These are phyloP conservation scores for Ustilago shanxiensis DNA, from an alignment of 1,284 basidiomycete genomes.

Conservation along the genomic window DNA sequence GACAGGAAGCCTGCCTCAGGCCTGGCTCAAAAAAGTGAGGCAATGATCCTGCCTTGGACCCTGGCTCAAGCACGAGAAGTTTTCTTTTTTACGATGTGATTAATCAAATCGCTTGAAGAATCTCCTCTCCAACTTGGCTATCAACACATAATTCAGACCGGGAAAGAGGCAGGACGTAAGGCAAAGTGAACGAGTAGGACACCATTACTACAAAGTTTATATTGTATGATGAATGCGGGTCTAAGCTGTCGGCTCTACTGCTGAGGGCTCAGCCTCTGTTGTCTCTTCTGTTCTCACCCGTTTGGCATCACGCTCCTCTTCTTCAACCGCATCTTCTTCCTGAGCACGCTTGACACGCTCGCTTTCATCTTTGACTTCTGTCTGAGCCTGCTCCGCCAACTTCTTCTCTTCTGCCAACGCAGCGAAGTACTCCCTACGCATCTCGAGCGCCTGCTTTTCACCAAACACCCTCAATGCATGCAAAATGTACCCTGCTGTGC, in stretches of 20 bases:
- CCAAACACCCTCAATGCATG: constrained; percentile 80
- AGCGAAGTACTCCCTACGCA: constrained; percentile 29
- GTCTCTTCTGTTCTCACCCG: constrained; percentile 22
- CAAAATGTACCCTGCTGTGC: constrained; percentile 88
- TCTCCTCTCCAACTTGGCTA: too few species aligned
- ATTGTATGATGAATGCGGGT: background rate
- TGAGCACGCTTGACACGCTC: constrained; percentile 13
- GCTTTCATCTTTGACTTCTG: background rate
- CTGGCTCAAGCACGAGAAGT: too few species aligned
- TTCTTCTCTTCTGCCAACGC: background rate
- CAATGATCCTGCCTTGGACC: too few species aligned
- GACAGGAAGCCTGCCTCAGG: too few species aligned
- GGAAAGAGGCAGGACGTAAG: too few species aligned
- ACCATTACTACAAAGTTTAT: background rate
- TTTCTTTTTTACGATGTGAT: too few species aligned
- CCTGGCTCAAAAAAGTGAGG: too few species aligned
- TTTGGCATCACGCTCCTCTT: constrained; percentile 25
- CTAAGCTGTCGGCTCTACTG: constrained; percentile 2
- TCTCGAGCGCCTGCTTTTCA: constrained; percentile 38
- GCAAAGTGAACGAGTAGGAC: too few species aligned
- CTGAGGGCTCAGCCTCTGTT: background rate
- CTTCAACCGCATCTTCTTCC: constrained; percentile 12
- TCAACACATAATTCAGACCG: too few species aligned
- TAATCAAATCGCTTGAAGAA: too few species aligned
- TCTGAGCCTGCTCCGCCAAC: background rate